Base-by-base conservation (phyloP, 345 rosid species). In the Hypericum perforatum region DNA sequence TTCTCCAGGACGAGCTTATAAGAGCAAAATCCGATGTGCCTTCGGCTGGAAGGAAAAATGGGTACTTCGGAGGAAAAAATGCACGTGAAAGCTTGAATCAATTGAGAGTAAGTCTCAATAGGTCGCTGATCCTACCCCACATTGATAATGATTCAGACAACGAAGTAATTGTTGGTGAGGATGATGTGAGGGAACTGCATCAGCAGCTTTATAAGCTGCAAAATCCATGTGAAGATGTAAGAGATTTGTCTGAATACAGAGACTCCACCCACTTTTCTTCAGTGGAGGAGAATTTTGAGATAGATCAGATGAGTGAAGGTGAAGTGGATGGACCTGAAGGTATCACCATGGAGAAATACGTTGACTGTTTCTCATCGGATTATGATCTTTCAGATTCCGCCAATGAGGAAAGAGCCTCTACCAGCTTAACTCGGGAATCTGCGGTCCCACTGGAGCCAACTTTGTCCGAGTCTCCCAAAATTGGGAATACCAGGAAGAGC, bases 51-150 rank as follows among this genome's bases (percentile, higher is more conserved):
- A 71, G 68, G 46, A 79, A 57, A 74, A 67, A 64, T 36, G 77
- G 78, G 56, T 63, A 71, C 57, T 73, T 83, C 9, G 63, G 69
- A 14, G 86, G 78, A 61, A 63, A 38, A 50, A 83, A 74, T 67
- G 89, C 73, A 54, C 79, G 97, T 3, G 91, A 80, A 43, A 85
- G 84, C 82, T 71, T 85, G 73, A 89, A 85, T 58, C 94, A 84
- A 49, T 71, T 88, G 67, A 80, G 97, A 74, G 78, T 83, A 59
- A 85, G 99, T 78, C 89, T 92, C 60, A 92, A 92, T 69, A 84
- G 97, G 58, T 88, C 99, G 51, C 67, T 92, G 66, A 73, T 92
- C 54, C 70, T 89, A 37, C 89, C 97, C 16, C 69, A 39, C 29
- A 63, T 80, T 13, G 84, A 78, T 54, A 55, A 49, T 58, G 82